Evolutionary conservation across 768 basidiomycete genomes (phyloP).

Genomic region (Psilocybe tampanensis): DNA sequence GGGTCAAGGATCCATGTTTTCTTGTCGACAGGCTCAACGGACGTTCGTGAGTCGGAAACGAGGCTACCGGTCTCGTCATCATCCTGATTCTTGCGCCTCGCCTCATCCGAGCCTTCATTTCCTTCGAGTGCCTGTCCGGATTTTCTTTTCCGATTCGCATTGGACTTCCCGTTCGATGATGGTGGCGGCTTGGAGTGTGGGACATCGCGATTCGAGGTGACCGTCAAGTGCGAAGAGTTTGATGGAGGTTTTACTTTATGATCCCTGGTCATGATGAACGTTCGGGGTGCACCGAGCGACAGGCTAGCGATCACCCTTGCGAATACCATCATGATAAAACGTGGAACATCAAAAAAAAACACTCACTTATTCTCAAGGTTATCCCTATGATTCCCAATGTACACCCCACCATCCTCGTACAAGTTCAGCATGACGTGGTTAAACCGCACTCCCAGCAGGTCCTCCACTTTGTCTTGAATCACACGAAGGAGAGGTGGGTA

Average conservation of each 20-base stretch:
- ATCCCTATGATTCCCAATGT: slow-evolving; percentile 34
- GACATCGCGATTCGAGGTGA: no score
- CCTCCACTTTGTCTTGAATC: slow-evolving; percentile 32
- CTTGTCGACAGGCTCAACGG: slow-evolving; percentile 2
- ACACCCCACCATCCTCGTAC: slow-evolving; percentile 31
- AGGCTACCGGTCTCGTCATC: no score
- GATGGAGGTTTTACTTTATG: not conserved
- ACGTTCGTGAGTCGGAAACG: no score
- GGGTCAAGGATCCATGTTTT: slow-evolving; percentile 27
- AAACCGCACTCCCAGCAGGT: slow-evolving; percentile 28
- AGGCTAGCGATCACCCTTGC: slow-evolving; percentile 32
- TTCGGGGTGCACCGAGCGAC: slow-evolving; percentile 30
- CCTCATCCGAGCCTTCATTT: no score
- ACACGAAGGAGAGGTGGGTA: slow-evolving; percentile 29
- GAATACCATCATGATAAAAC: no score
- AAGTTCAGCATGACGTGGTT: slow-evolving; percentile 34
- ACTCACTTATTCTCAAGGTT: slow-evolving; percentile 28
- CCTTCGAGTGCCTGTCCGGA: no score
- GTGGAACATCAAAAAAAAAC: no score
- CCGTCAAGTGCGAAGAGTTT: no score
- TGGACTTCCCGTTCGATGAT: not conserved
- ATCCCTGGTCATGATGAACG: slow-evolving; percentile 31
- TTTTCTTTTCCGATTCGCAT: not conserved
- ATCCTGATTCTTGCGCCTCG: no score
- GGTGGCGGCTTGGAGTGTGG: not conserved